These are phyloP conservation scores for Botrytis medusae DNA, from an alignment of 2,329 filamentous ascomycete species.

Conservation along the genomic window DNA sequence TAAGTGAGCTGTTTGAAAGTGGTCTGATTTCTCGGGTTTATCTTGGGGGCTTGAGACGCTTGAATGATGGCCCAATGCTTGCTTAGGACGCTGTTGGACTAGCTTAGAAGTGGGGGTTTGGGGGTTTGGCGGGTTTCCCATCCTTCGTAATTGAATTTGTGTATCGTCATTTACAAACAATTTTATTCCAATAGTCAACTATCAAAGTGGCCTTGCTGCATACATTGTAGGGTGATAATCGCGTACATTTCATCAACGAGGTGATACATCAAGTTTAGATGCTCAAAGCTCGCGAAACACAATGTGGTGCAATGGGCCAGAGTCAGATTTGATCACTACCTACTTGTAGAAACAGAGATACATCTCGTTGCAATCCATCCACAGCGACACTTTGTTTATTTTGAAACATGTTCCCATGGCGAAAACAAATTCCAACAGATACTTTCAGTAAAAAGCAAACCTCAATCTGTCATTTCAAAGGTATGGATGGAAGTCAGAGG, in stretches of 20 bases:
- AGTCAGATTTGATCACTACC: neutral
- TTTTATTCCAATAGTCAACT: neutral
- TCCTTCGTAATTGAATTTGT: neutral
- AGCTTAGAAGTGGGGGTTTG: neutral
- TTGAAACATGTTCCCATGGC: neutral
- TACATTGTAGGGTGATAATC: no score
- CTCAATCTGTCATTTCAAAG: neutral
- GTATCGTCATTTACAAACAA: neutral
- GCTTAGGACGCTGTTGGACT: neutral
- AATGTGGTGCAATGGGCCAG: neutral
- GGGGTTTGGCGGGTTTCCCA: neutral
- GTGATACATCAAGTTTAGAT: neutral
- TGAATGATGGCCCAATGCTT: neutral
- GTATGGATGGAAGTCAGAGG: neutral
- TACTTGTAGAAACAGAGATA: neutral
- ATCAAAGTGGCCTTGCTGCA: neutral
- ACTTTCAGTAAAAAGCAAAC: neutral
- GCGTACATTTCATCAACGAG: neutral
- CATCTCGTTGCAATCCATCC: neutral
- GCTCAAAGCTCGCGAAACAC: neutral
- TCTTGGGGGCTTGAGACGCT: neutral
- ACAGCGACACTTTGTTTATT: neutral
- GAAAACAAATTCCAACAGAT: neutral
- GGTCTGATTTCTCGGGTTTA: conserved; percentile 5
- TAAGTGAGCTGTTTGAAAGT: neutral